Evolutionary conservation across 129 eudicot genomes (phyloP), one percentile per base, ranked within the genome.

Genomic region (Scalesia atractyloides): DNA sequence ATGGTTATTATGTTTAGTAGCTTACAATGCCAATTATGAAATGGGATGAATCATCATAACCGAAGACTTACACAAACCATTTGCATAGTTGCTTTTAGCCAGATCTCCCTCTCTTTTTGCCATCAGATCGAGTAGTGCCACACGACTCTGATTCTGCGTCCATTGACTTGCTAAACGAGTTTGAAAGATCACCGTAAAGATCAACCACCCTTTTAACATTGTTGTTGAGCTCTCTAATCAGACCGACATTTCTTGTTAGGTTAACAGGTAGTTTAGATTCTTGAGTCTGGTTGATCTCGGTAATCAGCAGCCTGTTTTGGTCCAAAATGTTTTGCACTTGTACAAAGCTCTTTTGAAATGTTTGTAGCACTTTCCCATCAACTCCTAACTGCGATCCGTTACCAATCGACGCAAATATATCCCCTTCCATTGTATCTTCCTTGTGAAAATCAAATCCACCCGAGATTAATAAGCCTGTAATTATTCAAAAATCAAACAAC

Each of bases 241-340:
- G 64, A 17, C 96, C 90, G 75, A 87, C 93, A n/a, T 90, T 90
- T 67, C 91, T 77, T 24, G 87, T 69, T 75, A 90, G 77, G 53
- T 90, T 90, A 66, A 79, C 88, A 0, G 93, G 93, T 72, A 82
- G 54, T 48, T 83, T 90, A 7, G 93, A 90, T 78, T 87, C 93
- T 73, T 90, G 96, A 64, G 87, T 90, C 79, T 87, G 93, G 64
- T 90, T 90, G 17, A 90, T 90, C 85, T 90, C 90, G 14, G 68
- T 81, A 69, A 90, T 90, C 66, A 90, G 73, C 67, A 90, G 74
- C 75, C 90, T 77, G 72, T 90, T 90, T 68, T 90, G 93, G 73
- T 90, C 96, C 80, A 90, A 68, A 73, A 86, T 81, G 81, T 83
- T 87, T 66, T 90, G 96, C 16, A 90, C 96, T 82, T 86, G 96